A percentile compares a stretch with the other conserved stretches of the same genome.
These are phyloP conservation scores for Dioscorea zingiberensis DNA, from an alignment of 106 monocot genomes.

Conservation along the genomic window DNA sequence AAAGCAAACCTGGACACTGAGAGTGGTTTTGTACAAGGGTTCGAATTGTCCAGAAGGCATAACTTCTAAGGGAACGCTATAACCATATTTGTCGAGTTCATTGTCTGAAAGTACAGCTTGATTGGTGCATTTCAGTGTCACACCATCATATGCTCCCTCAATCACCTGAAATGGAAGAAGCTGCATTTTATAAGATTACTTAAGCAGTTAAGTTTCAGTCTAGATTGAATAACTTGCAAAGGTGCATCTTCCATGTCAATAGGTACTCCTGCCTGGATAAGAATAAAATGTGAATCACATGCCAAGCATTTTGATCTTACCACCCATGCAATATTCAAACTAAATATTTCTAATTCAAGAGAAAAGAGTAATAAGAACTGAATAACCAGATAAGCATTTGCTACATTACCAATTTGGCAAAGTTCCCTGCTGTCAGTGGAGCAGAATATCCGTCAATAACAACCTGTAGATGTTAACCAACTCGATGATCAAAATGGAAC, in stretches of 20 bases:
- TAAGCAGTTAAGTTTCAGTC: not conserved
- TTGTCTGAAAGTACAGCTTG: constrained; percentile 85
- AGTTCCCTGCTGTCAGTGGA: constrained; percentile 88
- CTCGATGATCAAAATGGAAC: too few species aligned
- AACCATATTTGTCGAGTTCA: constrained; percentile 41
- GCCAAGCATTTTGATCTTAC: not conserved
- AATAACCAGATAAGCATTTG: constrained; percentile 5
- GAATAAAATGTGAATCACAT: not conserved
- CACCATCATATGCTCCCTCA: constrained; percentile 85
- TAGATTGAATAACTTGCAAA: too few species aligned
- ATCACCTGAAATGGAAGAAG: constrained; percentile 38
- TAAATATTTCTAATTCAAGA: not conserved
- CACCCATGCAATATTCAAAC: not conserved
- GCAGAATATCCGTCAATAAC: constrained; percentile 92
- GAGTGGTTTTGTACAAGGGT: constrained; percentile 78
- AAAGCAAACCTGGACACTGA: constrained; percentile 73
- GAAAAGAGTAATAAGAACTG: not conserved
- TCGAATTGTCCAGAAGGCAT: constrained; percentile 90
- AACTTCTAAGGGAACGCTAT: constrained; percentile 70
- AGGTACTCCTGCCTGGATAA: not conserved
- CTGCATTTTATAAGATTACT: not conserved
- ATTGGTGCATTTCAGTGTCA: constrained; percentile 56
- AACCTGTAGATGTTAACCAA: constrained; percentile 37
- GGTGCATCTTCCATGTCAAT: not conserved
- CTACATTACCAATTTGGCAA: constrained; percentile 95